Conservation (phyloP, 139 green algal species). For the Coelastrella sp. region DNA sequence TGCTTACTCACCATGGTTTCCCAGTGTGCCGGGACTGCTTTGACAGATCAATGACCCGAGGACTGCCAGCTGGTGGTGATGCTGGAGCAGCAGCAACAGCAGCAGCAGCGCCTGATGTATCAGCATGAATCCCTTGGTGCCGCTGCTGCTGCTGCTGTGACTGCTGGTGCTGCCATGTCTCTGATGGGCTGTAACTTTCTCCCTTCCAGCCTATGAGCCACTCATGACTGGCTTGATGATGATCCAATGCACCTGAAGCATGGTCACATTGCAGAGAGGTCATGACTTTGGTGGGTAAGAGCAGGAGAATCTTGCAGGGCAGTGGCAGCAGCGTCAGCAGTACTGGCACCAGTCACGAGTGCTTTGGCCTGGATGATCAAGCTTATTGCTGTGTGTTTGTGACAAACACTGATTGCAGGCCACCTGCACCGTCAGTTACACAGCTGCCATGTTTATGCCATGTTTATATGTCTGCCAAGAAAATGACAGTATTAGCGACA, state of each 20-base stretch:
- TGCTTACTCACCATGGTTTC: not conserved
- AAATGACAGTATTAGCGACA: too few species aligned
- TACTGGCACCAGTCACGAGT: too few species aligned
- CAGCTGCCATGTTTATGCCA: too few species aligned
- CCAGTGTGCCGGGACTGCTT: not conserved
- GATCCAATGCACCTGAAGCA: not conserved
- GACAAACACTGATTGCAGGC: too few species aligned
- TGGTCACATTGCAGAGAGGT: too few species aligned
- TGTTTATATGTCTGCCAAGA: too few species aligned
- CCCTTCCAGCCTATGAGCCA: conserved; percentile 34
- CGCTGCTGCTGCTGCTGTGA: conserved; percentile 17
- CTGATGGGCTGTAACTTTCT: not conserved
- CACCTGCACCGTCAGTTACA: too few species aligned
- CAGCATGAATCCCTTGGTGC: not conserved
- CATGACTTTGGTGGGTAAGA: too few species aligned
- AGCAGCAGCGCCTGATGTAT: not conserved
- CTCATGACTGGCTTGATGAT: not conserved
- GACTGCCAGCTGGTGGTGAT: not conserved
- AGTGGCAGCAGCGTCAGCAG: too few species aligned
- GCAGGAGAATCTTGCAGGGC: too few species aligned
- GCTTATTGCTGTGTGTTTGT: too few species aligned
- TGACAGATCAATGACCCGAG: not conserved
- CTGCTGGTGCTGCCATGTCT: conserved; percentile 5
- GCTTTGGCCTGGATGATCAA: too few species aligned
- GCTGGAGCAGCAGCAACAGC: not conserved